These are phyloP conservation scores for Rhytidhysteron rufulum DNA, from an alignment of 2,329 filamentous ascomycete species.

Conservation along the genomic window DNA sequence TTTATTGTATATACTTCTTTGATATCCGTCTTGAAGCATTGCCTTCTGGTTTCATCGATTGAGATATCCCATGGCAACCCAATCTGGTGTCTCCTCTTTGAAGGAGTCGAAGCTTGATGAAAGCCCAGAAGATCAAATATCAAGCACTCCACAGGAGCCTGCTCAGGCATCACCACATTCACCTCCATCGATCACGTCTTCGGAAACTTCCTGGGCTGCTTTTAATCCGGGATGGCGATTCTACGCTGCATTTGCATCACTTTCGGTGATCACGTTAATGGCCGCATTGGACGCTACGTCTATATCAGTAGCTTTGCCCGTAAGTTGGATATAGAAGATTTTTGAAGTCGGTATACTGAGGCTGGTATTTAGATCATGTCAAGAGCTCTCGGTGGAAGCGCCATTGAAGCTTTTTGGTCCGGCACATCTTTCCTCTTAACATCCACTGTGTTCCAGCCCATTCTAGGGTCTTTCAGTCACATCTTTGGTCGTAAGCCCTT, in stretches of 20 bases:
- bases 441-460: slow-evolving; percentile 39
- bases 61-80: background rate
- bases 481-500: slow-evolving; percentile 39
- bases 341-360: too few relatives aligned
- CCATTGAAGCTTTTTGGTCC: slow-evolving; percentile 42
- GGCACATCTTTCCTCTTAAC: slow-evolving; percentile 38
- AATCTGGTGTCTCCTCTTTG: background rate
- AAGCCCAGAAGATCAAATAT: too few relatives aligned
- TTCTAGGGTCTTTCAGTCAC: slow-evolving; percentile 37
- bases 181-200: slow-evolving; percentile 9
- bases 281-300: slow-evolving; percentile 64
- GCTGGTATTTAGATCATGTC: slow-evolving; percentile 32
- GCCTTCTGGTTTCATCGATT: too few relatives aligned
- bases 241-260: slow-evolving; percentile 48
- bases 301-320: slow-evolving; percentile 56
- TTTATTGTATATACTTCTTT: too few relatives aligned
- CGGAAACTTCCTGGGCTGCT: slow-evolving; percentile 10
- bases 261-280: slow-evolving; percentile 56
- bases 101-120: background rate
- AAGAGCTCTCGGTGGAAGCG: slow-evolving; percentile 28
- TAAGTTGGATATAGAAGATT: too few relatives aligned
- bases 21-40: too few relatives aligned
- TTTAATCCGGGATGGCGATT: slow-evolving; percentile 37
- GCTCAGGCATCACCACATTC: background rate
- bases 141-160: background rate